Conservation (phyloP, 768 basidiomycete species). For the Hericium erinaceus region DNA sequence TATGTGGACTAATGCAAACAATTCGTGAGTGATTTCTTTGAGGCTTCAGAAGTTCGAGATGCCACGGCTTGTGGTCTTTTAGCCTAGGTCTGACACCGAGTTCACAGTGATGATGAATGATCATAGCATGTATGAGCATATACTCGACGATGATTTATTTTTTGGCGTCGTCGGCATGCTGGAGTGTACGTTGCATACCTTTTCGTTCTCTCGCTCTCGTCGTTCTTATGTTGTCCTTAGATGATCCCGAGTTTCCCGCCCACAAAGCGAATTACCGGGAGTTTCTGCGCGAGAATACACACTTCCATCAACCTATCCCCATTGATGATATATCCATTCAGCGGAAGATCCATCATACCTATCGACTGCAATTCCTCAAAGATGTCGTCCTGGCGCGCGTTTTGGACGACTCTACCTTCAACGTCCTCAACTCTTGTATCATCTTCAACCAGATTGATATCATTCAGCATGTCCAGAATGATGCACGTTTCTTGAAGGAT, state of each 20-base stretch:
- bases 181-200: conserved; percentile 65
- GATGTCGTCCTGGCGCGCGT: conserved; percentile 95
- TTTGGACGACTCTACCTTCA: conserved; percentile 94
- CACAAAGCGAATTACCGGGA: conserved; percentile 97
- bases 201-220: conserved; percentile 2
- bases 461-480: conserved; percentile 78
- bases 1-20: conserved; percentile 90
- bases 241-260: conserved; percentile 94
- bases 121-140: conserved; percentile 88
- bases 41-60: neutral
- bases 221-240: conserved; percentile 30
- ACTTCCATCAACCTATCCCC: conserved; percentile 82
- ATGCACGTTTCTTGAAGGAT: conserved; percentile 65
- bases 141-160: conserved; percentile 88
- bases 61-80: neutral
- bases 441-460: conserved; percentile 99
- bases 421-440: conserved; percentile 92
- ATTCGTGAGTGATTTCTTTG: conserved; percentile 53
- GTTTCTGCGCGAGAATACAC: conserved; percentile 75
- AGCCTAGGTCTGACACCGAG: neutral
- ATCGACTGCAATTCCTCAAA: conserved; percentile 94
- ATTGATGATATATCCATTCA: conserved; percentile 70
- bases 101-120: conserved; percentile 86
- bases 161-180: conserved; percentile 92
- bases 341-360: conserved; percentile 92